Evolutionary conservation across 306 rosid species (phyloP), one percentile per base, ranked within the genome.

Genomic region (Lathyrus oleraceus): DNA sequence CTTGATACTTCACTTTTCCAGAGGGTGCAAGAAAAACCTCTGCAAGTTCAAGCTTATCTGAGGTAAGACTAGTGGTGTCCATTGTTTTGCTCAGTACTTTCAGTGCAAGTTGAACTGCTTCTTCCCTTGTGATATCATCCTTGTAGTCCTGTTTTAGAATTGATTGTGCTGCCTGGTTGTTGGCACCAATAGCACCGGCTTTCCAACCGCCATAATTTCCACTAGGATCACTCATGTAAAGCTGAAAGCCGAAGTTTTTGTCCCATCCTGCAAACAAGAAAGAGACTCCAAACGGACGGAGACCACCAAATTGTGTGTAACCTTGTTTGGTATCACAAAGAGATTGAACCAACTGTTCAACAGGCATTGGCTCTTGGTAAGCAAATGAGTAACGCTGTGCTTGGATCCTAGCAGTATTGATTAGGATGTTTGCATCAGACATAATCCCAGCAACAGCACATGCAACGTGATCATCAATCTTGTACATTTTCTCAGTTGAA

Each of bases 321-420:
- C 86, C 83, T 75, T 82, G 86, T 74, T 82, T 82, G 6, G 83
- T 79, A 68, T 82, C 86, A 5, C 86, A 82, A 0, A 82, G 86
- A 62, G 86, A 82, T 52, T 82, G 86, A 72, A 82, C 86, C 57
- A 82, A 20, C 71, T 79, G 79, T 61, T 82, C 86, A 57, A 79
- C 86, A 7, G 86, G 86, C 86, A 82, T 82, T 8, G 86, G 86
- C 81, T 82, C 83, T 75, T 79, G 86, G 61, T 82, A 82, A 8
- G 81, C 70, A 1, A 43, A 76, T 6, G 86, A 61, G 76, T 79
- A 82, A 65, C 81, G 86, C 25, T 82, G 86, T 14, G 86, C 86
- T 75, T 79, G 81, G 62, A 82, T 81, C 76, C 86, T 82, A 1
- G 86, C 86, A 0, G 81, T 82, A 4, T 82, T 82, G 81, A 82